Conservation (phyloP, 139 green algal genomes). For the Coelastrella sp. region DNA sequence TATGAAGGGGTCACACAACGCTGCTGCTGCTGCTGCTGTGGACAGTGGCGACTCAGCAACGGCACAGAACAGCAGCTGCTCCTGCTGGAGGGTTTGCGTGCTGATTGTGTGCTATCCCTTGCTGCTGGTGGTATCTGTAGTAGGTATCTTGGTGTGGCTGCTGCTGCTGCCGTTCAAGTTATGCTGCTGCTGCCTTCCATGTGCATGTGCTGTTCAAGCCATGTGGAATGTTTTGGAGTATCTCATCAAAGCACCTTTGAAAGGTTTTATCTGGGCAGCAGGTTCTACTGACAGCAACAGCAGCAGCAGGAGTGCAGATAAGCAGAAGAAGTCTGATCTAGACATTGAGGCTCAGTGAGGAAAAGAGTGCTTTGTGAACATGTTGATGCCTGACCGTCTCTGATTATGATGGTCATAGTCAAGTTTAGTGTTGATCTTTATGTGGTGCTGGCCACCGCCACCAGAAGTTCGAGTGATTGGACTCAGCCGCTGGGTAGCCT, state of each 20-base stretch:
- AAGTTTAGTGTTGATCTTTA: too few relatives aligned
- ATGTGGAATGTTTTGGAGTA: conserved; percentile 40
- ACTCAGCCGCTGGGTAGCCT: too few relatives aligned
- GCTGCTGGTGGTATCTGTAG: conserved; percentile 11
- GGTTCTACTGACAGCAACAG: not conserved
- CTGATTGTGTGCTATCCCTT: conserved; percentile 6
- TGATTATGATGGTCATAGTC: too few relatives aligned
- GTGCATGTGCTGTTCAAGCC: conserved; percentile 6
- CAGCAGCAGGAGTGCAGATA: not conserved
- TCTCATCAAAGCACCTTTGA: conserved; percentile 20
- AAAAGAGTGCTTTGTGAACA: too few relatives aligned
- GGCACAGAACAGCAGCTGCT: not conserved
- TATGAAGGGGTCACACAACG: not conserved
- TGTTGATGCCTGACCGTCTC: too few relatives aligned
- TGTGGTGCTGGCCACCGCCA: too few relatives aligned
- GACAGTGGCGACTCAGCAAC: not conserved
- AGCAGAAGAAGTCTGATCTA: not conserved
- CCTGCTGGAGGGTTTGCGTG: conserved; percentile 24
- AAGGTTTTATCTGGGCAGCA: conserved; percentile 30
- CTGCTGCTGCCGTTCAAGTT: conserved; percentile 43
- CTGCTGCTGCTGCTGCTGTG: conserved; percentile 4
- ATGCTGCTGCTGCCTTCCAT: conserved; percentile 42
- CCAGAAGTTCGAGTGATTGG: too few relatives aligned
- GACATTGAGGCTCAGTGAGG: not conserved
- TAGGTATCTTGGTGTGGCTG: conserved; percentile 31